These are phyloP conservation scores for Dendrobium chrysotoxum DNA, from an alignment of 106 monocot genomes.

Conservation along the genomic window DNA sequence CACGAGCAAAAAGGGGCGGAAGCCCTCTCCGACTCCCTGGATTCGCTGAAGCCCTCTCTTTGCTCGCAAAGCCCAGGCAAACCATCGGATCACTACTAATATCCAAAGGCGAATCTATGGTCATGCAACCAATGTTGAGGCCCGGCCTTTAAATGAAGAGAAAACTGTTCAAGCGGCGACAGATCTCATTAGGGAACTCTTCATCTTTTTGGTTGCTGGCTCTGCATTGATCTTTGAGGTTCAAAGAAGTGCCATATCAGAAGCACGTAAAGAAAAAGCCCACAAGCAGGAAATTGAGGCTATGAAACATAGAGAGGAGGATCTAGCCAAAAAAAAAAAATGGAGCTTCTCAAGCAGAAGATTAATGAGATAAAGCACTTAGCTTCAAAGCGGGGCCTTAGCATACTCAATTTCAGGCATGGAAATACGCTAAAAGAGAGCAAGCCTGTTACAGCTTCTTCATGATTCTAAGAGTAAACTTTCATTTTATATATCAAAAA, in stretches of 20 bases:
- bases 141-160: too few relatives aligned
- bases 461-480: not conserved
- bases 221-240: slow-evolving; percentile 74
- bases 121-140: too few relatives aligned
- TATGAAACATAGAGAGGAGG: slow-evolving; percentile 30
- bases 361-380: slow-evolving; percentile 28
- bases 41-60: too few relatives aligned
- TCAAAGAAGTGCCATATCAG: slow-evolving; percentile 87
- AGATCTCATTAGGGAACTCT: too few relatives aligned
- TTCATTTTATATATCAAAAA: too few relatives aligned
- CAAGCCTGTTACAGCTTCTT: slow-evolving; percentile 17
- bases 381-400: slow-evolving; percentile 24
- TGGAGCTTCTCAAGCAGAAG: slow-evolving; percentile 30
- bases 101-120: too few relatives aligned
- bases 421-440: slow-evolving; percentile 9
- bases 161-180: too few relatives aligned
- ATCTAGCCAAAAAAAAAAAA: slow-evolving; percentile 25
- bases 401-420: slow-evolving; percentile 25
- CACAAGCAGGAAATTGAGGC: slow-evolving; percentile 49
- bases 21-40: too few relatives aligned
- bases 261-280: slow-evolving; percentile 76
- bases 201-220: slow-evolving; percentile 87
- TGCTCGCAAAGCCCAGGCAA: too few relatives aligned
- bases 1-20: too few relatives aligned
- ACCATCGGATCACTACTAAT: too few relatives aligned